Conservation (phyloP, 148 eudicot genomes). For the Salicornia ramosissima region DNA sequence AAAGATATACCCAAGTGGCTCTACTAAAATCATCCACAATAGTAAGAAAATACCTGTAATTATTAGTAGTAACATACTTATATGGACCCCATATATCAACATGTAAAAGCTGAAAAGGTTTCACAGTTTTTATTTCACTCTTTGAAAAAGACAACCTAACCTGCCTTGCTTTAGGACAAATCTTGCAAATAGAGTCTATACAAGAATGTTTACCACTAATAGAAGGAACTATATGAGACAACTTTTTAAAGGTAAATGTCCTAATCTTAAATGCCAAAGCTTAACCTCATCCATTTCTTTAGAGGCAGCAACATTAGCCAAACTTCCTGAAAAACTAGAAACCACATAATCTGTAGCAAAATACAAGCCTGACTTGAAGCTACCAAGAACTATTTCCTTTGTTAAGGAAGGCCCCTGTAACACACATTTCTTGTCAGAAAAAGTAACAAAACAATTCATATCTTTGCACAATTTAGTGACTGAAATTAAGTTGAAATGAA, state of each 20-base stretch:
- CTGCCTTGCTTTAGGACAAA: not conserved
- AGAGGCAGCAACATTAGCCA: not conserved
- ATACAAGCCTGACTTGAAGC: not conserved
- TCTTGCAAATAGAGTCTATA: not conserved
- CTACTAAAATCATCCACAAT: not conserved
- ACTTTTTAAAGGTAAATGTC: not conserved
- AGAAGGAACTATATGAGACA: no score
- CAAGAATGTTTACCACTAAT: not conserved
- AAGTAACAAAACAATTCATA: not conserved
- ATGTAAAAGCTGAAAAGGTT: not conserved
- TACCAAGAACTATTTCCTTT: not conserved
- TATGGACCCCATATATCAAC: constrained; percentile 1
- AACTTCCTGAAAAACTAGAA: not conserved
- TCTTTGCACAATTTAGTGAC: not conserved
- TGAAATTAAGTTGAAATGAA: not conserved
- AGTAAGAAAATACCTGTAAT: not conserved
- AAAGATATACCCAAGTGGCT: not conserved
- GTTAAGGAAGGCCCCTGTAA: not conserved
- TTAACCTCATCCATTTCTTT: not conserved
- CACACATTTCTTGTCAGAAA: not conserved
- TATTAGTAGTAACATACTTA: not conserved
- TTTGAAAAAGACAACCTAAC: not conserved
- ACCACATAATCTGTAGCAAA: not conserved
- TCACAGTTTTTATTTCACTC: not conserved
- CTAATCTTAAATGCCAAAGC: not conserved